Conservation (phyloP, 371 early-diverging fungal genomes). For the Umbelopsis sp. region DNA sequence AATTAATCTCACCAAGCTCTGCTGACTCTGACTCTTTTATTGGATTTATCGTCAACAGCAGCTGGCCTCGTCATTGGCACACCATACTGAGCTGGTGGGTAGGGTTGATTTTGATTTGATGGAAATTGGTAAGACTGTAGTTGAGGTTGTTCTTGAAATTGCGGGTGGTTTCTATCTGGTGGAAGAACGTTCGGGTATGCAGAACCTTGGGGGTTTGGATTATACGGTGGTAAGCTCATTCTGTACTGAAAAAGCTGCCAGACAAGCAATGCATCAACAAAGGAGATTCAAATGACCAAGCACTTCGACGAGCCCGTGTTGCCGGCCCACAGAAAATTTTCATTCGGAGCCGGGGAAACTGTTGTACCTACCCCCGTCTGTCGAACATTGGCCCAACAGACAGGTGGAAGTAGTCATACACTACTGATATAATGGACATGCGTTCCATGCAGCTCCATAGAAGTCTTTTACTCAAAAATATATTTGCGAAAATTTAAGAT, state of each 20-base stretch:
- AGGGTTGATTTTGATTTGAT: background rate
- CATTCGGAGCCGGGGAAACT: background rate
- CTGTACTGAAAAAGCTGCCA: background rate
- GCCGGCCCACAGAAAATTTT: background rate
- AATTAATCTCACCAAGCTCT: slow-evolving; percentile 42
- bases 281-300: background rate
- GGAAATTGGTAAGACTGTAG: background rate
- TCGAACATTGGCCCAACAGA: too few relatives aligned
- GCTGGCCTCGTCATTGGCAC: background rate
- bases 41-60: slow-evolving; percentile 20
- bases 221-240: slow-evolving; percentile 15
- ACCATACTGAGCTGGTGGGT: background rate
- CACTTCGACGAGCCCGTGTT: background rate
- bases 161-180: background rate
- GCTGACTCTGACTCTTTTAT: slow-evolving; percentile 43
- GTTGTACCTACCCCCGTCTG: too few relatives aligned
- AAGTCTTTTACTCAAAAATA: too few relatives aligned
- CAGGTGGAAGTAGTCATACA: too few relatives aligned
- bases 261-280: background rate
- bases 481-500: too few relatives aligned
- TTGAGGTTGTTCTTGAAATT: slow-evolving; percentile 5
- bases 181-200: background rate
- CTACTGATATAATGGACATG: too few relatives aligned
- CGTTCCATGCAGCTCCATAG: too few relatives aligned
- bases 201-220: background rate